Evolutionary conservation across 2,329 filamentous ascomycete genomes (phyloP), one percentile per base, ranked within the genome.

Genomic region (Scleromitrula shiraiana): DNA sequence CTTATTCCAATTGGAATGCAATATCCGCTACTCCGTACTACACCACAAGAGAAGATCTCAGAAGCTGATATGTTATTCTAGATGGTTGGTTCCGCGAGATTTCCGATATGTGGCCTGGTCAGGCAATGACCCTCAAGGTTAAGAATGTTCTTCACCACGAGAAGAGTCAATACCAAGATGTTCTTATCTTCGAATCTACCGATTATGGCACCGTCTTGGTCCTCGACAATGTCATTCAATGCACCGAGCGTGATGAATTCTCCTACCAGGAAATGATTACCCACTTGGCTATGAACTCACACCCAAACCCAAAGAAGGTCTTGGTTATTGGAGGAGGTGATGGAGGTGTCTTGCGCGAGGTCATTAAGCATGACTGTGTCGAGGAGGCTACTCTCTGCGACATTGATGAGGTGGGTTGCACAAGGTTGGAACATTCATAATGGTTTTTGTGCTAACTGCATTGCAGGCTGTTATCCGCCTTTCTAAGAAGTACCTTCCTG

Each of bases 71-170:
- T 29, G 48, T 40, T 23, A 22, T 38, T 51, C 14, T 60, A 95
- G 93, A 97, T 95, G 93, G 91, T 75, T 98, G 93, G 93, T 98
- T 98, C 85, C 87, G 89, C 70, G 93, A 98, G 76, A 90, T 95
- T 73, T 95, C 87, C 62, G 76, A 93, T 67, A 97, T 98, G 91
- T 98, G 93, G 93, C 91, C 93, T 55, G 79, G 93, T 68, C 93
- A 97, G 76, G 93, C 93, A 68, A 97, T 97, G 91, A 96, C 87
- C 61, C 84, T 95, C 67, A 89, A 87, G 72, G 93, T 98, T 71
- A 91, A 98, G 70, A 88, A 96, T 77, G 83, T 98, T 65, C 78
- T 98, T 55, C 90, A 96, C 79, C 91, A 97, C 77, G 93, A 98
- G 77, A 97, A 96, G 82, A 93, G 86, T 77, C 77, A 95, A 77